Evolutionary conservation across 2,329 filamentous ascomycete species (phyloP).

Genomic region (Microdochium nivale): DNA sequence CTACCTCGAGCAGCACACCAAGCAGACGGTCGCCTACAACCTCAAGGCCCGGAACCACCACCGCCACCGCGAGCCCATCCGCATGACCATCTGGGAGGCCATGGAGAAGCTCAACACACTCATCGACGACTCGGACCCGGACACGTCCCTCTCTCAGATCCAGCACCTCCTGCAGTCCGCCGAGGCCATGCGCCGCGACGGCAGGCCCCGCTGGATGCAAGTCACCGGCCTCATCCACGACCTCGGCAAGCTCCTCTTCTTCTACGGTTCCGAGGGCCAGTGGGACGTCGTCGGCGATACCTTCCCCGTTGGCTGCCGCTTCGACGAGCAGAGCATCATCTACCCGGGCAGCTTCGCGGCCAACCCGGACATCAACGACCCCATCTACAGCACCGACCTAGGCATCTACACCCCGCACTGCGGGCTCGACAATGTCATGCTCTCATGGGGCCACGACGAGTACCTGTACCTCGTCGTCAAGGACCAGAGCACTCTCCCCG

Average conservation of each 20-base stretch:
- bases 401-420: slow-evolving; percentile 76
- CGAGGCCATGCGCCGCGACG: slow-evolving; percentile 80
- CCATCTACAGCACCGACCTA: slow-evolving; percentile 64
- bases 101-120: slow-evolving; percentile 89
- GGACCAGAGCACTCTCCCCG: slow-evolving; percentile 69
- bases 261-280: slow-evolving; percentile 76
- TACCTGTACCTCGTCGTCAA: slow-evolving; percentile 83
- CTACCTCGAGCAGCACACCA: slow-evolving; percentile 64
- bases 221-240: slow-evolving; percentile 71
- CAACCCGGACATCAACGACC: slow-evolving; percentile 67
- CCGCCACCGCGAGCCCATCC: slow-evolving; percentile 50
- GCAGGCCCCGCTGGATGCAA: slow-evolving; percentile 77
- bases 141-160: slow-evolving; percentile 81
- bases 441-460: slow-evolving; percentile 86
- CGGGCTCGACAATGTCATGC: slow-evolving; percentile 80
- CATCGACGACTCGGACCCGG: slow-evolving; percentile 85
- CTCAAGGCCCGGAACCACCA: slow-evolving; percentile 68
- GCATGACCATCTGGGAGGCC: slow-evolving; percentile 84
- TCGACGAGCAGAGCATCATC: slow-evolving; percentile 63
- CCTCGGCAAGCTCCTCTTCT: slow-evolving; percentile 71
- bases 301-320: slow-evolving; percentile 69
- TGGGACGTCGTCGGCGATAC: slow-evolving; percentile 92
- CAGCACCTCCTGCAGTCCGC: slow-evolving; percentile 83
- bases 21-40: slow-evolving; percentile 79
- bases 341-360: slow-evolving; percentile 67